Percentiles rank a stretch among this genome's conserved stretches.
phyloP scores from a whole-genome alignment of 2,329 filamentous ascomycete genomes.

The Alternaria novae-zelandiae region DNA sequence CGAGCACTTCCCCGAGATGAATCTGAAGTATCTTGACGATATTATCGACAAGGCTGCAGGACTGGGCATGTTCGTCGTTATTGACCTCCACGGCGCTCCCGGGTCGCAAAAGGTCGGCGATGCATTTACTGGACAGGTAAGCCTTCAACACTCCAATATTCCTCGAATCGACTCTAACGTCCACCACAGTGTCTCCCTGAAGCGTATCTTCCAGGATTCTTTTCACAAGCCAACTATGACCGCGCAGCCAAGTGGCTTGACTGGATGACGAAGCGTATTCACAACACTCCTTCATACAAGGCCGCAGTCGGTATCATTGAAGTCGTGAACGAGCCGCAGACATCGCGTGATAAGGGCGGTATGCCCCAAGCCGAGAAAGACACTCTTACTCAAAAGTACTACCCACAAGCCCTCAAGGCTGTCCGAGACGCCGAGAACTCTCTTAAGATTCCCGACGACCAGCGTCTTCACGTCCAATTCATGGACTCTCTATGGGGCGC shows the following conservation, averaged over 20 bases:
- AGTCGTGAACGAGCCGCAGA: slow-evolving; percentile 64
- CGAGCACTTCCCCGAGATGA: slow-evolving; percentile 60
- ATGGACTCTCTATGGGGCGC: slow-evolving; percentile 64
- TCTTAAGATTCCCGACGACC: slow-evolving; percentile 50
- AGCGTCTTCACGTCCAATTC: slow-evolving; percentile 62
- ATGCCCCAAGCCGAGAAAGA: slow-evolving; percentile 36
- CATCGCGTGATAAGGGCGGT: slow-evolving; percentile 11
- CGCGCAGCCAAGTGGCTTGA: slow-evolving; percentile 62
- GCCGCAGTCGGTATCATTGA: slow-evolving; percentile 64
- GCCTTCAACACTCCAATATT: background rate
- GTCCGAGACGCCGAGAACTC: slow-evolving; percentile 58
- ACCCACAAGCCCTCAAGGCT: slow-evolving; percentile 55
- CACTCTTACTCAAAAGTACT: slow-evolving; percentile 47
- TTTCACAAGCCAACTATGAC: slow-evolving; percentile 62
- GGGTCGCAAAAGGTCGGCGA: slow-evolving; percentile 57
- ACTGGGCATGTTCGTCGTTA: slow-evolving; percentile 60
- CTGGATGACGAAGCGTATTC: slow-evolving; percentile 62
- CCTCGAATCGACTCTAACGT: background rate
- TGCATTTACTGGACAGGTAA: slow-evolving; percentile 56
- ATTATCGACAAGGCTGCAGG: slow-evolving; percentile 58
- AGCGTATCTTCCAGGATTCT: slow-evolving; percentile 59
- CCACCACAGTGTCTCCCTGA: slow-evolving; percentile 24
- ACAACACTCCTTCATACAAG: slow-evolving; percentile 56
- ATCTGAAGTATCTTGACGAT: slow-evolving; percentile 55
- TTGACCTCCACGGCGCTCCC: slow-evolving; percentile 61